These are phyloP conservation scores for Sphaerosporella brunnea DNA, from an alignment of 495 filamentous ascomycete genomes.

Conservation along the genomic window DNA sequence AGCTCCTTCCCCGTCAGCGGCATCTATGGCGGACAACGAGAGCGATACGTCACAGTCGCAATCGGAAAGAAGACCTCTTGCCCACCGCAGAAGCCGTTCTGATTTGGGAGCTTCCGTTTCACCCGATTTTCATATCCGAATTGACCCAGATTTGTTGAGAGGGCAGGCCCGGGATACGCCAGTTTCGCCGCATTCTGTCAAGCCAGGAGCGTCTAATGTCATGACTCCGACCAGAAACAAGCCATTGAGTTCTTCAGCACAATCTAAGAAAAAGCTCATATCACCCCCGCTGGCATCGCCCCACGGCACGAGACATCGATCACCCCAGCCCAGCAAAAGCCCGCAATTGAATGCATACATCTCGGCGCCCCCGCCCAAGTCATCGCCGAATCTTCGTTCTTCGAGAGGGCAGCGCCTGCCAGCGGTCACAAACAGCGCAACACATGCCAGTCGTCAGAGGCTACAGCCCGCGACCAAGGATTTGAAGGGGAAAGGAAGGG, in stretches of 20 bases:
- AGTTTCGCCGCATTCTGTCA: slow-evolving; percentile 8
- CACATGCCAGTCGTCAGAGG: slow-evolving; percentile 16
- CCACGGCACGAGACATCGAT: slow-evolving; percentile 23
- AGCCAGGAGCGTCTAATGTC: slow-evolving; percentile 13
- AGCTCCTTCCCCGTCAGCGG: slow-evolving; percentile 23
- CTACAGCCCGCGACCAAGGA: slow-evolving; percentile 22
- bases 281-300: slow-evolving; percentile 13
- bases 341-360: slow-evolving; percentile 48
- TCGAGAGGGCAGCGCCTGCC: slow-evolving; percentile 16
- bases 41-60: slow-evolving; percentile 11
- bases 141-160: slow-evolving; percentile 11
- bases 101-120: slow-evolving; percentile 30
- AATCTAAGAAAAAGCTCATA: slow-evolving; percentile 1
- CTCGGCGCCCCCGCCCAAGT: slow-evolving; percentile 40
- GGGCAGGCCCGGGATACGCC: not conserved
- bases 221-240: not conserved
- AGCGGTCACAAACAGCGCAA: slow-evolving; percentile 2
- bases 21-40: slow-evolving; percentile 24
- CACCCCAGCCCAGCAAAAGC: slow-evolving; percentile 28
- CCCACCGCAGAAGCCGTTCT: slow-evolving; percentile 29
- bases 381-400: slow-evolving; percentile 31
- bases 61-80: slow-evolving; percentile 28
- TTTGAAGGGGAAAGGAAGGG: slow-evolving; percentile 17
- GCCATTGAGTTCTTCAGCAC: not conserved
- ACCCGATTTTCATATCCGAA: slow-evolving; percentile 25